A percentile compares a stretch with the other conserved stretches of the same genome.
Evolutionary conservation across 768 basidiomycete genomes (phyloP).

Genomic region (Termitomyces sp.): DNA sequence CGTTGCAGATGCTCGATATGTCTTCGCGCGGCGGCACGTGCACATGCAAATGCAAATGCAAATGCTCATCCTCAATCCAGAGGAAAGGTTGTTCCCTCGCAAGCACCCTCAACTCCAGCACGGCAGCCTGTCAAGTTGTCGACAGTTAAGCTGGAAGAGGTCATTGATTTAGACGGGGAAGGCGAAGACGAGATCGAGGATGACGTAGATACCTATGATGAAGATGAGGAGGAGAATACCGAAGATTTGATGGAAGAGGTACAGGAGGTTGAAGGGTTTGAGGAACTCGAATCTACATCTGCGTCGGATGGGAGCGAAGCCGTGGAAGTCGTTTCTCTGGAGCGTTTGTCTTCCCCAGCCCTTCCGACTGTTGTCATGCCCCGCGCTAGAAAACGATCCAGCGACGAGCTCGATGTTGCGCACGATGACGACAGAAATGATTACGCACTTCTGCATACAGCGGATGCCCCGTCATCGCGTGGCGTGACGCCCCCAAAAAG

Average conservation of each 20-base stretch:
- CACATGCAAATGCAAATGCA: slow-evolving; percentile 43
- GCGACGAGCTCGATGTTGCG: slow-evolving; percentile 22
- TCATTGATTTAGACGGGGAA: slow-evolving; percentile 14
- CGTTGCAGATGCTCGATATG: slow-evolving; percentile 72
- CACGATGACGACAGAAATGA: slow-evolving; percentile 10
- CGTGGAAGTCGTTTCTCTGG: background rate
- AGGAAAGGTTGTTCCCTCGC: slow-evolving; percentile 2
- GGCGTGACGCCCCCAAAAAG: slow-evolving; percentile 28
- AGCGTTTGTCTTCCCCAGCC: background rate
- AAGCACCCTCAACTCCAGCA: slow-evolving; percentile 1
- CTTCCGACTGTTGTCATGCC: background rate
- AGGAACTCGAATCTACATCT: slow-evolving; percentile 11
- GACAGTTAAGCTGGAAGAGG: slow-evolving; percentile 10
- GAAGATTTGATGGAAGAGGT: slow-evolving; percentile 18
- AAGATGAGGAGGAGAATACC: slow-evolving; percentile 21
- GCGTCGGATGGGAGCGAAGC: slow-evolving; percentile 6
- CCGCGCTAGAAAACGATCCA: slow-evolving; percentile 18
- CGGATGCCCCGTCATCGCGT: background rate
- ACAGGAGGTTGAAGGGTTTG: slow-evolving; percentile 27
- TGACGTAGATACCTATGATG: slow-evolving; percentile 11
- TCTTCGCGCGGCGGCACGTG: slow-evolving; percentile 54
- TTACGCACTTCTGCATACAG: background rate
- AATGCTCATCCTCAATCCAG: slow-evolving; percentile 4
- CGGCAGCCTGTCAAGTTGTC: background rate
- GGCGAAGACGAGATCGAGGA: slow-evolving; percentile 21